Percentiles rank a stretch among this genome's conserved stretches.
phyloP scores from a whole-genome alignment of 1,139 yeast species.

The Lodderomyces theae region DNA sequence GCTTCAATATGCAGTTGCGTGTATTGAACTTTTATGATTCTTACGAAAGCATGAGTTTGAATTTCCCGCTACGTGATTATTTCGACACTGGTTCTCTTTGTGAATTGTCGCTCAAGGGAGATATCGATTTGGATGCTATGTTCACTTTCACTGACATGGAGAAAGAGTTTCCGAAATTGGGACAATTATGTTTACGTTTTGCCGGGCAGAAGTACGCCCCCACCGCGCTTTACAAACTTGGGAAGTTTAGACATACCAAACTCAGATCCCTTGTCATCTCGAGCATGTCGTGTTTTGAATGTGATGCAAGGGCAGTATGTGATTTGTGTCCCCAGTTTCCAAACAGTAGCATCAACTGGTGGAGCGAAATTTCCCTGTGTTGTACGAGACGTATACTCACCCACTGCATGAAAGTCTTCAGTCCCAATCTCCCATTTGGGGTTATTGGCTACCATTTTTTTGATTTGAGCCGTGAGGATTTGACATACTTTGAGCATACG shows the following conservation, averaged over 20 bases:
- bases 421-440: conserved; percentile 1
- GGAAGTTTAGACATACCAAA: background rate
- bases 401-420: background rate
- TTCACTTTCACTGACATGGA: background rate
- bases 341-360: background rate
- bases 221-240: background rate
- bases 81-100: background rate
- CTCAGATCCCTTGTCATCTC: background rate
- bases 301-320: background rate
- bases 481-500: background rate
- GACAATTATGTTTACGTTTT: background rate
- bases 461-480: background rate
- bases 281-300: background rate
- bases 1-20: background rate
- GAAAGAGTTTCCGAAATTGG: background rate
- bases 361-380: background rate
- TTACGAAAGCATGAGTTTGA: background rate
- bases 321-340: background rate
- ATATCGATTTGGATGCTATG: background rate
- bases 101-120: background rate
- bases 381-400: background rate
- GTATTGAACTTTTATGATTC: background rate
- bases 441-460: background rate
- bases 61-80: background rate
- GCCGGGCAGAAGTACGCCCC: background rate